Base-by-base conservation (phyloP, 805 yeast genomes). In the Maudiozyma serrabonitensis region DNA sequence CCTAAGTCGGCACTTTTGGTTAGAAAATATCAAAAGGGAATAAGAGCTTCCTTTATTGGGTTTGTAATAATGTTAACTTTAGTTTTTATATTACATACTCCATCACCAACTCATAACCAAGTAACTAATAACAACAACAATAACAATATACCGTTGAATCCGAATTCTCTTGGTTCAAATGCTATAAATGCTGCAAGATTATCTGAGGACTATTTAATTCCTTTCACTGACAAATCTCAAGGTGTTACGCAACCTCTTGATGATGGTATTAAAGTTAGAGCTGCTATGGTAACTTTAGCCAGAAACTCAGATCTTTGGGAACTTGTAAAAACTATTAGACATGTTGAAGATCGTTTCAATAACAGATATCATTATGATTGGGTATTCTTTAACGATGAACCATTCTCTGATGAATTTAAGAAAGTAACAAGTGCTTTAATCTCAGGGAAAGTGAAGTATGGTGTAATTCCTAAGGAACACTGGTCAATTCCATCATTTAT, bases 401-500 rank as follows among this genome's bases (percentile, higher is more conserved):
- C 76, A 2, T 87, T 87, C 63, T 61, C 74, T 41, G 74, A 71
- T 3, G 78, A 76, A 53, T 87, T 86, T 63, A 74, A 69, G 50
- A 60, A 66, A 26, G 63, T 70, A 25, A 75, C 84, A 1, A 52
- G 72, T 12, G 73, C 73, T 19, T 58, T 73, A 13, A 76, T 82
- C n/a, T 73, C 84, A 2, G 89, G 91, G 38, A 65, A 60, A 4
- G 77, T 80, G 37, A 73, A 75, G 49, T 87, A 81, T 61, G 95
- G 90, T 12, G 54, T 64, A 32, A 76, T 87, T 28, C 80, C 82
- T 9, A 50, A 60, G 16, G 78, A 76, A 16, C 84, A 83, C 49
- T 87, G 95, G 95, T 70, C 75, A 2, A 73, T 80, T 54, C 95
- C 95, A 0, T 66, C 63, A 1, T 79, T 78, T 75, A 80, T 85